Base-by-base conservation (phyloP, 2,329 filamentous ascomycete species). In the Exophiala sp. region DNA sequence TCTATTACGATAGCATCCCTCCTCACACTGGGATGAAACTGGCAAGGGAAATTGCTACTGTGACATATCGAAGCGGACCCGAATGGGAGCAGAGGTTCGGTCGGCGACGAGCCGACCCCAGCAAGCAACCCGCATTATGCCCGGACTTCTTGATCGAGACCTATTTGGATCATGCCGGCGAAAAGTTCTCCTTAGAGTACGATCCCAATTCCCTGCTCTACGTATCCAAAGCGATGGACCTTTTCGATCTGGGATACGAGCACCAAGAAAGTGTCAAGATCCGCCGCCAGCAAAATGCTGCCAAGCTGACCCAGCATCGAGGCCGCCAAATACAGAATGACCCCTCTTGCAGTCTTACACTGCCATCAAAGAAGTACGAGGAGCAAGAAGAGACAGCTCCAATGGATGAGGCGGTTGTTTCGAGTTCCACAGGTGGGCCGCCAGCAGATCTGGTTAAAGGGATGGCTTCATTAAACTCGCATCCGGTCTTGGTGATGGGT, bases 1-100 rank as follows among this genome's bases (percentile, higher is more conserved):
- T 91, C 71, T 97, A 97, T 74, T 95, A 95, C 65, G 85, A 83
- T 63, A 27, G 49, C 32, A 82, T 98, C 5, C 93, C 93, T 1
- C 93, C 93, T 0, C 93, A 98, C 64, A 83, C 86, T 0, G 93
- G 93, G 43, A 97, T 98, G 91, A 98, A 98, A 71, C 83, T 98
- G 5, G 91, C 93, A 0, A 83, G 93, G 52, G 88, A 98, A 70
- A 98, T 98, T 62, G 93, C 93, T 13, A 98, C 93, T 1, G 90
- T 98, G 40, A 98, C 93, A 1, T 98, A 98, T 68, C 82, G 93
- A 54, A 95, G 88, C 47, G 93, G 93, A 0, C 93, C 93, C 0
- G 93, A 98, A 69, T 98, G 93, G 93, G 93, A 98, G 70, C 85
- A 88, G 68, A 81, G 93, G 29, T 98, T 98, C 66, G 91, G 88